Percentiles rank a stretch among this genome's conserved stretches.
phyloP scores from a whole-genome alignment of 768 basidiomycete species.

The Pholiota microspora region DNA sequence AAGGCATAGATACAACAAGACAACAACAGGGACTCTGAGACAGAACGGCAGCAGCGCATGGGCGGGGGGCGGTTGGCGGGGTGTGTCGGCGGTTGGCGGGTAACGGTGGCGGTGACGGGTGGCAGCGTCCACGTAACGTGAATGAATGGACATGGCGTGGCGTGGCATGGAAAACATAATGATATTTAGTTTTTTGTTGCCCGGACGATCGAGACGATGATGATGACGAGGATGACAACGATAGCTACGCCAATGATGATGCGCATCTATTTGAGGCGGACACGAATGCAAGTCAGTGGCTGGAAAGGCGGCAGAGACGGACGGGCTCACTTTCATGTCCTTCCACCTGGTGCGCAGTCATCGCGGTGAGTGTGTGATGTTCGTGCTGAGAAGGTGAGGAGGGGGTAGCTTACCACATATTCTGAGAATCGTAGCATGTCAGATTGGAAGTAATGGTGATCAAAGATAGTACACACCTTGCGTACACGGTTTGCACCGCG shows the following conservation, averaged over 20 bases:
- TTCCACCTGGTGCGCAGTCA: constrained; percentile 72
- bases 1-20: not conserved
- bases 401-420: constrained; percentile 75
- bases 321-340: constrained; percentile 81
- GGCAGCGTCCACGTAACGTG: not conserved
- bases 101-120: too few relatives aligned
- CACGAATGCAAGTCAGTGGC: constrained; percentile 7
- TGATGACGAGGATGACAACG: constrained; percentile 89
- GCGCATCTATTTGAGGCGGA: constrained; percentile 70
- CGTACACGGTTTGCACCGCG: constrained; percentile 96
- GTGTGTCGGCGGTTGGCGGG: not conserved
- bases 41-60: not conserved
- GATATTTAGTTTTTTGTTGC: constrained; percentile 54
- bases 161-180: not conserved
- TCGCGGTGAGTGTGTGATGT: constrained; percentile 10
- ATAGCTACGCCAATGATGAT: constrained; percentile 93
- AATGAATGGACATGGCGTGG: not conserved
- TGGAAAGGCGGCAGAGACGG: not conserved
- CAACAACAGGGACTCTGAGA: not conserved
- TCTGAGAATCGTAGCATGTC: constrained; percentile 39
- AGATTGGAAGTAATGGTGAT: not conserved
- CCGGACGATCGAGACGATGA: constrained; percentile 93
- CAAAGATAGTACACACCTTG: constrained; percentile 60
- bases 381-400: constrained; percentile 1
- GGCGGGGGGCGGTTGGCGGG: not conserved